phyloP scores from a whole-genome alignment of 768 basidiomycete genomes.

The Lactarius vividus region DNA sequence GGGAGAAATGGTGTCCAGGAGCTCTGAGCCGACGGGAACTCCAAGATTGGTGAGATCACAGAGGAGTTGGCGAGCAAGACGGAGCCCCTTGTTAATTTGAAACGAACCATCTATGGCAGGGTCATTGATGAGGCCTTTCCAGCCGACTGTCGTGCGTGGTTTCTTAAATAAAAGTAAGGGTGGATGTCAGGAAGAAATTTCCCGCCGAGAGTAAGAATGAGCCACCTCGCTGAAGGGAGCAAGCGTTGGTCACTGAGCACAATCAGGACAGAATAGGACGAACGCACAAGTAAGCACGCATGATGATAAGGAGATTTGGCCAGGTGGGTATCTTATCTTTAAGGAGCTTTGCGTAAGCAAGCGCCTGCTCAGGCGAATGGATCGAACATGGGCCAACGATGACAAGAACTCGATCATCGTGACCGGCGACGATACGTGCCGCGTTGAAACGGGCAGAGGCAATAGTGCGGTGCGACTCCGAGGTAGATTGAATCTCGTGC shows the following conservation, averaged over 20 bases:
- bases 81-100: slow-evolving; percentile 96
- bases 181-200: background rate
- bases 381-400: slow-evolving; percentile 97
- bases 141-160: slow-evolving; percentile 96
- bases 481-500: slow-evolving; percentile 74
- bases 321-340: slow-evolving; percentile 63
- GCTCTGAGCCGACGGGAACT: slow-evolving; percentile 90
- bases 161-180: slow-evolving; percentile 48
- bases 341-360: slow-evolving; percentile 75
- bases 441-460: slow-evolving; percentile 75
- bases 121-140: slow-evolving; percentile 95
- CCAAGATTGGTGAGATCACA: slow-evolving; percentile 88
- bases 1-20: slow-evolving; percentile 82
- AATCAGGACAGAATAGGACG: slow-evolving; percentile 16
- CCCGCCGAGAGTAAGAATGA: background rate
- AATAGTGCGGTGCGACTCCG: slow-evolving; percentile 69
- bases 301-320: slow-evolving; percentile 83
- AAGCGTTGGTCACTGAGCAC: slow-evolving; percentile 34
- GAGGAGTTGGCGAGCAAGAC: slow-evolving; percentile 82
- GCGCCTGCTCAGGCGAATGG: slow-evolving; percentile 81
- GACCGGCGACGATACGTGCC: slow-evolving; percentile 76
- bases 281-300: slow-evolving; percentile 97
- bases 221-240: slow-evolving; percentile 42
- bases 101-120: slow-evolving; percentile 94
- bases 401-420: slow-evolving; percentile 84